Base-by-base conservation (phyloP, 805 yeast genomes). In the Lipomyces oligophaga region DNA sequence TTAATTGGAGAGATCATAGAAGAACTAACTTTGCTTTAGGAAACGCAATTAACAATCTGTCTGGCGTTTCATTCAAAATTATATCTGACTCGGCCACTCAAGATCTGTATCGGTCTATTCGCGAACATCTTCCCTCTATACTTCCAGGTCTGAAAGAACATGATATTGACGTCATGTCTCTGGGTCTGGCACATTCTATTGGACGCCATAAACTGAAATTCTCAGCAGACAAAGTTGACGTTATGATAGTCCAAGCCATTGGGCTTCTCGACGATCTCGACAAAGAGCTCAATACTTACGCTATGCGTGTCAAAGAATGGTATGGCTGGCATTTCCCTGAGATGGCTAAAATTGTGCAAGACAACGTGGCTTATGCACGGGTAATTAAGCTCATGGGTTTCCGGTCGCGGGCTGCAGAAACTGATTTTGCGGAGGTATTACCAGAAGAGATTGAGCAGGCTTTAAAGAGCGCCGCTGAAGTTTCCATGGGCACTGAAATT, bases 261-360 rank as follows among this genome's bases (percentile, higher is more conserved):
- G 96, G 97, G 18, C 75, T 93, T 58, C 78, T 93, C 64, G 98
- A 93, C 63, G 97, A 93, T 65, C 78, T 93, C 62, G 98, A 93
- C 74, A 93, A 93, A 73, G 98, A 93, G 70, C 78, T 93, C 62
- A 93, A 93, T 74, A 93, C 97, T 43, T 93, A 90, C 63, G 96
- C 97, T 59, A 93, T 93, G 98, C 82, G 98, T 75, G 80, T 90
- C 72, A 93, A 90, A 74, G 98, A 93, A 74, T 93, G 98, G 98
- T 93, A 93, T 73, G 98, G 98, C 58, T 93, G 98, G 98, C 98
- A 93, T 71, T 93, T 93, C 82, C 98, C 98, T 32, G 98, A 93
- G 71, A 80, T 93, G 80, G 96, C 97, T 63, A 93, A 93, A 78
- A 87, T 90, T 68, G 85, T 93, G 61, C 81, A 83, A 59, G 98